Evolutionary conservation across 2,329 filamentous ascomycete genomes (phyloP).

Genomic region (Monosporascus sp.): DNA sequence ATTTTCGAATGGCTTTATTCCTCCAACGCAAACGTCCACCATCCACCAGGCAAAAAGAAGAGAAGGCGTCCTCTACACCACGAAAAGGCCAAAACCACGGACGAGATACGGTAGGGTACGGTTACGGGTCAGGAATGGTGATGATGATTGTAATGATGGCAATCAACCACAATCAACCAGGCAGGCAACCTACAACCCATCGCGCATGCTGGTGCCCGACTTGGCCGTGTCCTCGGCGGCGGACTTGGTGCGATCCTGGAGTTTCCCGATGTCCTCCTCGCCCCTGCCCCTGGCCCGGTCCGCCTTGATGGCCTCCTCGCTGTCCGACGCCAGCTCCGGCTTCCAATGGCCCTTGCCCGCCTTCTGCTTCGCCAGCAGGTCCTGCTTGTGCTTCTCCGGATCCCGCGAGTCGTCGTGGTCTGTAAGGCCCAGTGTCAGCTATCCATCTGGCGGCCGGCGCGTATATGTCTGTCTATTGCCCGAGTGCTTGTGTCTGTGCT

Average conservation of each 20-base stretch:
- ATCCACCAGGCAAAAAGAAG: too few species aligned
- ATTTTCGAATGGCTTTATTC: too few species aligned
- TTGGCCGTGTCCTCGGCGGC: constrained; percentile 43
- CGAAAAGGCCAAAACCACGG: too few species aligned
- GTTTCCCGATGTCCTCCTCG: constrained; percentile 38
- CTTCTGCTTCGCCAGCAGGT: constrained; percentile 61
- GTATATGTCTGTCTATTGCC: background rate
- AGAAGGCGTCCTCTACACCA: too few species aligned
- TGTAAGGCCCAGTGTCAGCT: constrained; percentile 16
- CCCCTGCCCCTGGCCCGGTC: constrained; percentile 42
- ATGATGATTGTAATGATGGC: too few species aligned
- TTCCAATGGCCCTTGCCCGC: constrained; percentile 70
- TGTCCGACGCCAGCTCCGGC: constrained; percentile 69
- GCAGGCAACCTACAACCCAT: constrained; percentile 30
- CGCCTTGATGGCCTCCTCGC: constrained; percentile 71
- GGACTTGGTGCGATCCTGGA: constrained; percentile 57
- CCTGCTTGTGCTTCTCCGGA: constrained; percentile 52
- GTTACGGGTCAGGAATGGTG: too few species aligned
- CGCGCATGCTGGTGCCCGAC: constrained; percentile 43
- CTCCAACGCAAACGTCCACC: too few species aligned
- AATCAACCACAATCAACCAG: background rate
- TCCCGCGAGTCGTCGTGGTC: constrained; percentile 33
- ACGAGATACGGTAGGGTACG: background rate
- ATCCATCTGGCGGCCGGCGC: too few species aligned
- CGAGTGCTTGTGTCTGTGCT: background rate